Evolutionary conservation across 106 monocot species (phyloP).

Genomic region (Dioscorea dumetorum): DNA sequence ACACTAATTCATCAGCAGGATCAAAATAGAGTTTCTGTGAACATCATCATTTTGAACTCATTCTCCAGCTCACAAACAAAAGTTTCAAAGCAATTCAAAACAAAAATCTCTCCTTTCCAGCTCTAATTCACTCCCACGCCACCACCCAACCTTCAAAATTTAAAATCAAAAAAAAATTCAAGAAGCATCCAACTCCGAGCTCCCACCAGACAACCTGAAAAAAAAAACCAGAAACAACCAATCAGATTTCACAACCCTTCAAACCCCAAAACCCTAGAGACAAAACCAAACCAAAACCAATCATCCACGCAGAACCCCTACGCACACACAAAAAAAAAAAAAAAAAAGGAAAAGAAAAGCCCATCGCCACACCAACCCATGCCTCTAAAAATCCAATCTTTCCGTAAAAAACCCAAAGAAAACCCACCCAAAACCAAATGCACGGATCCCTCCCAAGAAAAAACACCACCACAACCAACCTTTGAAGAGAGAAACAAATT

Average conservation of each 20-base stretch:
- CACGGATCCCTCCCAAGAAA: neutral
- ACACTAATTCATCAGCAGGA: neutral
- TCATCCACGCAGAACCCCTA: neutral
- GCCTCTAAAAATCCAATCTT: neutral
- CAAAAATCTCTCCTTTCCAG: neutral
- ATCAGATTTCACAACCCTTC: neutral
- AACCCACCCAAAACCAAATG: neutral
- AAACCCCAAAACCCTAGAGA: neutral
- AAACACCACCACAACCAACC: neutral
- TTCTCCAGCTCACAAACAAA: neutral
- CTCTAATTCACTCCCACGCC: neutral
- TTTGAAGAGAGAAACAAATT: neutral
- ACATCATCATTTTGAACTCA: neutral
- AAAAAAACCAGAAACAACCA: neutral
- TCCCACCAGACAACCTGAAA: neutral
- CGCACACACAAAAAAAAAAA: no score
- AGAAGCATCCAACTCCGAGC: no score
- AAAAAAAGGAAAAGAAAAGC: neutral
- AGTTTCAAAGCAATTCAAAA: neutral
- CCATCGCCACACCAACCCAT: neutral
- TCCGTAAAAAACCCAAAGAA: neutral
- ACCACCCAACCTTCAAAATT: neutral
- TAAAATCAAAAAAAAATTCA: neutral
- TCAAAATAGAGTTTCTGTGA: neutral
- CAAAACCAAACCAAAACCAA: neutral